Base-by-base conservation (phyloP, 208 protist species). In the Trypanosoma avium region DNA sequence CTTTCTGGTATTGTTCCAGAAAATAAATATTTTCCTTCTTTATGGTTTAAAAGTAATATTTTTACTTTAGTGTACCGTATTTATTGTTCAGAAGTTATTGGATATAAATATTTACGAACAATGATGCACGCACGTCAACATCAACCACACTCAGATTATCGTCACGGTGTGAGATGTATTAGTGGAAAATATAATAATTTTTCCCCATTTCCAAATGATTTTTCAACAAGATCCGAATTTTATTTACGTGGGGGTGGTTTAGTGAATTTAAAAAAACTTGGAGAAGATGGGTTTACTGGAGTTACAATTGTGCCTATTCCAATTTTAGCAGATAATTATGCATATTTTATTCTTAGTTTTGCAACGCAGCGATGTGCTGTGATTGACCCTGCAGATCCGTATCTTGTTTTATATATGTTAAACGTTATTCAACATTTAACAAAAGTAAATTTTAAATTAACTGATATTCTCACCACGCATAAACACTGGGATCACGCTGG, bases 401-500 rank as follows among this genome's bases (percentile, higher is more conserved):
- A 66, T 21, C 75, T 76, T 38, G 75, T 90, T 40, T 54, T 92
- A 46, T 70, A 79, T 42, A 56, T 83, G 27, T 27, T 92, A 33
- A 42, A 55, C 13, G 60, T 89, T n/a, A 53, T 75, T 13, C 61
- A 61, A 21, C 38, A 75, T 48, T 30, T 60, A n/a, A 74, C 52
- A 10, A 38, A 49, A 35, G 43, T 70, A 9, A 38, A 70, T 8
- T 72, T 81, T 62, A 47, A 82, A 46, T 35, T 96, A 22, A 89
- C 88, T 8, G 82, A 94, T 15, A 76, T 98, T 15, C 78, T 98
- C 45, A 97, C 90, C 3, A 98, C 97, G 8, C 97, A 98, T 85
- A 97, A 98, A 77, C 97, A 98, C 80, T 97, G 87, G 91, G 97
- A 98, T 65, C 95, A 98, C 67, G 82, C 90, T 13, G 95, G 96